Evolutionary conservation across 2,329 filamentous ascomycete genomes (phyloP).

Genomic region (Colletotrichum aenigma): DNA sequence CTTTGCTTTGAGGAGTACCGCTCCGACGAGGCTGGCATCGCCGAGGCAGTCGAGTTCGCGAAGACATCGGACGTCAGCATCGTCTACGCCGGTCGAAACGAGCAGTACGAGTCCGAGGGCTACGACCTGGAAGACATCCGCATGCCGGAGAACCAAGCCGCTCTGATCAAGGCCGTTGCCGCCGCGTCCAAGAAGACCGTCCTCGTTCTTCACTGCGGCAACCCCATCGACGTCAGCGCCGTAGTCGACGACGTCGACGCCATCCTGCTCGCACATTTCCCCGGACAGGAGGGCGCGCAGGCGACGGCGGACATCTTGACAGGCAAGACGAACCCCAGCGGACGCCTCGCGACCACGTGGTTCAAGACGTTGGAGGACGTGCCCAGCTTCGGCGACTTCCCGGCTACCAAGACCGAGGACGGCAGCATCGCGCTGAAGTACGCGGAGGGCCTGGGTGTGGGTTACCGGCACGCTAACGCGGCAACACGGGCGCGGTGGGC

Average conservation of each 20-base stretch:
- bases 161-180: conserved; percentile 16
- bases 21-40: conserved; percentile 8
- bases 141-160: conserved; percentile 15
- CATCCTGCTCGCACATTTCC: conserved; percentile 15
- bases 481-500: not conserved
- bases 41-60: conserved; percentile 4
- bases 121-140: conserved; percentile 17
- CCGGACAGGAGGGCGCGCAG: conserved; percentile 16
- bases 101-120: conserved; percentile 21
- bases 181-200: not conserved
- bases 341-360: conserved; percentile 17
- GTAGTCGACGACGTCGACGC: conserved; percentile 15
- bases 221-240: conserved; percentile 14
- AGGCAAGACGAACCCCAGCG: conserved; percentile 15
- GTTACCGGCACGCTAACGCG: conserved; percentile 8
- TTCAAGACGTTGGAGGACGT: conserved; percentile 14
- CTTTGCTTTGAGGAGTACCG: conserved; percentile 13
- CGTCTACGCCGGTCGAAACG: conserved; percentile 18
- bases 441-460: conserved; percentile 1
- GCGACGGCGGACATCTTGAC: conserved; percentile 15
- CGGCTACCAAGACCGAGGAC: conserved; percentile 1
- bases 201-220: conserved; percentile 11
- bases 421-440: not conserved
- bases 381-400: conserved; percentile 18
- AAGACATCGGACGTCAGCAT: conserved; percentile 10